These are phyloP conservation scores for Rosa lucieae DNA, from an alignment of 306 rosid species.

Conservation along the genomic window DNA sequence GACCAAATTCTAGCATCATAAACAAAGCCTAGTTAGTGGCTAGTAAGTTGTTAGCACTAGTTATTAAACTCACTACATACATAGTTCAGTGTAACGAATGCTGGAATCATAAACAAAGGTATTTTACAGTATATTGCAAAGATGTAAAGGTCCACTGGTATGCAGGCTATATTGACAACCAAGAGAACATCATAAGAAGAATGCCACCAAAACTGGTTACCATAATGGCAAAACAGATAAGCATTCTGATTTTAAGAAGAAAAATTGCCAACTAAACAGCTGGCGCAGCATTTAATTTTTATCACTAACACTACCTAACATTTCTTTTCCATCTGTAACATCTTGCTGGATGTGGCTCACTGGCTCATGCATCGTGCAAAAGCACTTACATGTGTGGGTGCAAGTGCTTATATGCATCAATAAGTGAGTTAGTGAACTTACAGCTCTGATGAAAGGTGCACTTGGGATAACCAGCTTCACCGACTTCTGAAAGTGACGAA, in stretches of 20 bases:
- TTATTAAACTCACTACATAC: background rate
- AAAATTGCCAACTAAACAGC: background rate
- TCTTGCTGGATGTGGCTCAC: background rate
- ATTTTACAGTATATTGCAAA: background rate
- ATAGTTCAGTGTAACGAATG: background rate
- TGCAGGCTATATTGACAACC: background rate
- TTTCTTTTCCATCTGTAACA: background rate
- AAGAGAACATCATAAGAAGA: background rate
- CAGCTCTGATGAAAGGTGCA: constrained; percentile 69
- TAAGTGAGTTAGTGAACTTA: constrained; percentile 33
- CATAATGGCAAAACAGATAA: background rate
- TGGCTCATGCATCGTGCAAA: background rate
- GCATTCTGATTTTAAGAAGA: background rate
- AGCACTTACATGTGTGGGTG: background rate
- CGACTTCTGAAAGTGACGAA: constrained; percentile 56
- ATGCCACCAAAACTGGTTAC: background rate
- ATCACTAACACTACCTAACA: background rate
- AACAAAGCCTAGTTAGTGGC: background rate
- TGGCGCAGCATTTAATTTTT: background rate
- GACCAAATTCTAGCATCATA: constrained; percentile 4
- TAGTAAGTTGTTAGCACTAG: background rate
- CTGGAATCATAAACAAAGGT: background rate
- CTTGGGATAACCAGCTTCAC: constrained; percentile 54
- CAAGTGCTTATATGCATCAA: background rate
- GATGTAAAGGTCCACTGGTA: background rate